Evolutionary conservation across 2,329 filamentous ascomycete genomes (phyloP).

Genomic region (Cryoendolithus antarcticus): DNA sequence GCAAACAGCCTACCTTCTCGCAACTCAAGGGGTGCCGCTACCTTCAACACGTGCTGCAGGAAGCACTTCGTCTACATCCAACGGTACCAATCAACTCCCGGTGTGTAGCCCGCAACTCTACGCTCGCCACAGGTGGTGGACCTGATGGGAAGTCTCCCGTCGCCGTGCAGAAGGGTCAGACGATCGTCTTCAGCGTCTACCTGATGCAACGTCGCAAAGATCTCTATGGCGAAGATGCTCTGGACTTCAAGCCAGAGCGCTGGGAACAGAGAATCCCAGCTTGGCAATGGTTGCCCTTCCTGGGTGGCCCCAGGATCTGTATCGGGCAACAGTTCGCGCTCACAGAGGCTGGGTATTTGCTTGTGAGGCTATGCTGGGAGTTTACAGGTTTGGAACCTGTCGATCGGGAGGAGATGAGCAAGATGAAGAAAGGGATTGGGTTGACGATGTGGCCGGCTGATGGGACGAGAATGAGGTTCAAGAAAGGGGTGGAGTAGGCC

Average conservation of each 20-base stretch:
- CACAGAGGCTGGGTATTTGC: slow-evolving; percentile 33
- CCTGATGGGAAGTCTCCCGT: slow-evolving; percentile 36
- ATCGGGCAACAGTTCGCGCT: slow-evolving; percentile 35
- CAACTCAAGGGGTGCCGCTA: slow-evolving; percentile 18
- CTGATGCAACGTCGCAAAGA: slow-evolving; percentile 39
- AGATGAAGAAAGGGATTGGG: slow-evolving; percentile 11
- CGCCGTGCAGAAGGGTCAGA: slow-evolving; percentile 36
- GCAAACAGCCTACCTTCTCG: slow-evolving; percentile 28
- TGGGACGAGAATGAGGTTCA: slow-evolving; percentile 2
- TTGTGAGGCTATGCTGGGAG: slow-evolving; percentile 30
- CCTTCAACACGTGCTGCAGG: slow-evolving; percentile 53
- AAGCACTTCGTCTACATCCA: slow-evolving; percentile 41
- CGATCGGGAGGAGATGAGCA: slow-evolving; percentile 7
- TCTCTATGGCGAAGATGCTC: slow-evolving; percentile 37
- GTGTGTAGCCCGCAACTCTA: slow-evolving; percentile 35
- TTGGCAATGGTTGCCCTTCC: slow-evolving; percentile 24
- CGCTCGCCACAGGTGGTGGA: slow-evolving; percentile 39
- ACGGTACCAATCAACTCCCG: slow-evolving; percentile 45
- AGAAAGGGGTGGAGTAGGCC: no score
- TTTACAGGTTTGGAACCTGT: slow-evolving; percentile 21
- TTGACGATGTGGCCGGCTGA: slow-evolving; percentile 13
- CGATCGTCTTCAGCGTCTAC: slow-evolving; percentile 33
- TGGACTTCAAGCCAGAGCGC: slow-evolving; percentile 36
- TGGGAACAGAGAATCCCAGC: slow-evolving; percentile 23
- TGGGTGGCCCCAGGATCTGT: slow-evolving; percentile 32